Evolutionary conservation across 164 flowering plant species (phyloP), one percentile per base, ranked within the genome.

Genomic region (Vitis cinerea): DNA sequence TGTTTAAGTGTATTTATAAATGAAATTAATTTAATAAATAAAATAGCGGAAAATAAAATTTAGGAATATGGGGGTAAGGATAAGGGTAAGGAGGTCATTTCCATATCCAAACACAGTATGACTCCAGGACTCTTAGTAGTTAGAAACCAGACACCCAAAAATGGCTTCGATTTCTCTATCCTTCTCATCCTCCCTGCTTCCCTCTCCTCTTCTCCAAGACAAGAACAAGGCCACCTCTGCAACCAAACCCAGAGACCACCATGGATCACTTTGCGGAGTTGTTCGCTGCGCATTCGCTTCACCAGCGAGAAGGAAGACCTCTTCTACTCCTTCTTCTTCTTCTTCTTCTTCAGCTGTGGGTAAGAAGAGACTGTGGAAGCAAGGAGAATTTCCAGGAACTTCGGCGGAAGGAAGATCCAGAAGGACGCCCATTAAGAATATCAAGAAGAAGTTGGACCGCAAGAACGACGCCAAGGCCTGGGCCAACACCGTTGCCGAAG

Each of bases 401-500:
- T 77, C 87, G 1, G 82, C 77, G 4, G 67, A 74, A 6, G 77
- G 70, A 10, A 52, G 44, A 3, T 44, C 78, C 12, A 61, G 73
- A 54, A 84, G 67, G 50, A 61, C 86, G 3, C 97, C 93, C 0
- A 66, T 90, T 3, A 95, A 91, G 83, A 93, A 90, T 68, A 12
- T 88, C 59, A 91, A 91, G 87, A 93, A 93, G 88, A 93, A 86
- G 68, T 50, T 86, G 31, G 97, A 93, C 29, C 74, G 81, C 30
- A 91, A 75, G 79, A 65, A 70, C 44, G 80, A 80, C 6, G 90
- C 92, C 61, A 87, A 80, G 65, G 98, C 86, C 1, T 95, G 98
- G 99, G 97, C 59, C 55, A 75, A 57, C 69, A 95, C 98, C n/a
- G 95, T 93, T 37, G 87, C 98, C 10, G 97, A 95, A 77, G 66